Conservation (phyloP, 78 protist species). For the Dictyostelium firmibasis region DNA sequence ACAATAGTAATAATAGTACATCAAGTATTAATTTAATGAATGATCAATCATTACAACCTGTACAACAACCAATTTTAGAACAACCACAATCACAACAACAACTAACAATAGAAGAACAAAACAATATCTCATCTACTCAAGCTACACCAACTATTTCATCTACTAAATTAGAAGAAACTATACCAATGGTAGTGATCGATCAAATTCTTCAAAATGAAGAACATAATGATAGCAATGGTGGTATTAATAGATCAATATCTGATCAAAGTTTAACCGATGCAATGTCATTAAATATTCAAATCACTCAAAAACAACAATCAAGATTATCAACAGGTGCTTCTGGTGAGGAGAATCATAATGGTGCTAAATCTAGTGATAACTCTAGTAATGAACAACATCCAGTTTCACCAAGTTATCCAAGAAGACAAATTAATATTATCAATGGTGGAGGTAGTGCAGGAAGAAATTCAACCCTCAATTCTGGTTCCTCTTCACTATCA, state of each 20-base stretch:
- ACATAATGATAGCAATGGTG: background rate
- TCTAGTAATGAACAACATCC: conserved; percentile 15
- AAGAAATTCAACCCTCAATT: background rate
- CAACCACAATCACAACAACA: background rate
- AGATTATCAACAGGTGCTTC: background rate
- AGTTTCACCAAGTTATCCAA: background rate
- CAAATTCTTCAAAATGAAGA: background rate
- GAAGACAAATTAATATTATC: background rate
- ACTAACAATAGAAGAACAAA: background rate
- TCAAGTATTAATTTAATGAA: background rate
- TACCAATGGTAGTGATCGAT: background rate
- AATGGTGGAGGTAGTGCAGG: background rate
- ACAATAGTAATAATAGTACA: background rate
- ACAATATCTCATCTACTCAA: background rate
- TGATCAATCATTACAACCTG: background rate
- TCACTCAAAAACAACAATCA: background rate
- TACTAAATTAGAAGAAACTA: background rate
- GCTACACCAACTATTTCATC: background rate
- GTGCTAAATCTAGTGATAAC: background rate
- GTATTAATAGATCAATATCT: conserved; percentile 1
- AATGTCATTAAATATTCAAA: background rate
- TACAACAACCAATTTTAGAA: too few relatives aligned
- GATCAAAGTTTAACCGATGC: conserved; percentile 27
- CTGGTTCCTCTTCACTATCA: background rate
- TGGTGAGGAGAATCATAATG: background rate